Conservation (phyloP, 306 rosid species). For the Ziziphus jujuba region DNA sequence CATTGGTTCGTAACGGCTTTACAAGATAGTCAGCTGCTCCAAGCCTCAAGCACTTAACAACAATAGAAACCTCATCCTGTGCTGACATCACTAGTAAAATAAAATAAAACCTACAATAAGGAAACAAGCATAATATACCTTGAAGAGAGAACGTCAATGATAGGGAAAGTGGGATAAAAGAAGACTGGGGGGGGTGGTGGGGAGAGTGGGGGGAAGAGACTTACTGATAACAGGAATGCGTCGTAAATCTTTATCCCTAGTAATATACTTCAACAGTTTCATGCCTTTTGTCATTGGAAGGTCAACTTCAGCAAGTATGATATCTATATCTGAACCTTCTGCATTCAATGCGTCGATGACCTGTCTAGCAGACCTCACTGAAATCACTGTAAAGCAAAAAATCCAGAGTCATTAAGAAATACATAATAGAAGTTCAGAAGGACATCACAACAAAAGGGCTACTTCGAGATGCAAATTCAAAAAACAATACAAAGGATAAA, state of each 20-base stretch:
- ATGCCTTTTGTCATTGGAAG: conserved; percentile 84
- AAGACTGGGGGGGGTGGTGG: neutral
- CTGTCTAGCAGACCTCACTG: conserved; percentile 81
- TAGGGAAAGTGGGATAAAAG: neutral
- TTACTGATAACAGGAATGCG: conserved; percentile 93
- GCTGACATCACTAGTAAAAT: conserved; percentile 91
- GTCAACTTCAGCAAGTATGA: conserved; percentile 89
- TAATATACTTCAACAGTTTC: conserved; percentile 88
- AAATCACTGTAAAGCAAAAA: conserved; percentile 56
- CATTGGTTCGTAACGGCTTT: conserved; percentile 97
- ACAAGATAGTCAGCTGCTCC: conserved; percentile 99
- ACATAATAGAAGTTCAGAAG: neutral
- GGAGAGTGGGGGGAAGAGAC: conserved; percentile 17
- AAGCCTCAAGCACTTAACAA: conserved; percentile 94
- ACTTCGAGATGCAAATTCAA: no score
- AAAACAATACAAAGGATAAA: neutral
- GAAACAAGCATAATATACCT: conserved; percentile 18
- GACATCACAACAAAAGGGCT: no score
- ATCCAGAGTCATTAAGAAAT: conserved; percentile 8
- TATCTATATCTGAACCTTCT: conserved; percentile 83
- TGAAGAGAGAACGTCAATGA: conserved; percentile 2
- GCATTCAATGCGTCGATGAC: conserved; percentile 96
- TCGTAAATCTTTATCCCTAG: conserved; percentile 69
- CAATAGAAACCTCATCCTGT: conserved; percentile 88
- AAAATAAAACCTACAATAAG: conserved; percentile 26